phyloP scores from a whole-genome alignment of 164 flowering plant genomes.

The Nymphaea thermarum region DNA sequence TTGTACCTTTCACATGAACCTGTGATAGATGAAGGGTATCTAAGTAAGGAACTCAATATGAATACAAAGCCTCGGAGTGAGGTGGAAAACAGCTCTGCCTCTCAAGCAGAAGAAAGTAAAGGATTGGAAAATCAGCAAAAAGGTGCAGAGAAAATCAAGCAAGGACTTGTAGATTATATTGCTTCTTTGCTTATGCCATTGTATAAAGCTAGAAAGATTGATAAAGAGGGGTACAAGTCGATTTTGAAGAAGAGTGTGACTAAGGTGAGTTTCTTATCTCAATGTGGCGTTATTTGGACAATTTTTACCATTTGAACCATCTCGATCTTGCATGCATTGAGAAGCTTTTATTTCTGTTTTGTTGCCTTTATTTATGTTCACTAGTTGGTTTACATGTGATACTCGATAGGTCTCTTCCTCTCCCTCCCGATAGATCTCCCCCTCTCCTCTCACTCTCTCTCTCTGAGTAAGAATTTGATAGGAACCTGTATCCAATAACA shows the following conservation, averaged over 20 bases:
- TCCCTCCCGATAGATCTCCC: too few species aligned
- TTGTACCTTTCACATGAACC: conserved; percentile 28
- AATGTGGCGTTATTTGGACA: not conserved
- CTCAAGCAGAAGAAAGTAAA: conserved; percentile 53
- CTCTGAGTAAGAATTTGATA: too few species aligned
- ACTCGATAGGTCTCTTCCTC: too few species aligned
- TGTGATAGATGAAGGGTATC: conserved; percentile 73
- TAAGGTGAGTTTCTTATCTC: conserved; percentile 33
- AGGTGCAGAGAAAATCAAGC: conserved; percentile 72
- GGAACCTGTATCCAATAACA: too few species aligned
- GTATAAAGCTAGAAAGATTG: conserved; percentile 83
- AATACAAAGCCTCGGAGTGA: conserved; percentile 26
- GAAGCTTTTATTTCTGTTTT: too few species aligned
- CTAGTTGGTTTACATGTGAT: too few species aligned
- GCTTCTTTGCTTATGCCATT: conserved; percentile 94
- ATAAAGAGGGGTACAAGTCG: conserved; percentile 85
- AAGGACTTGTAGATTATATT: conserved; percentile 83
- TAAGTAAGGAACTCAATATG: conserved; percentile 32
- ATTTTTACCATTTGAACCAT: not conserved
- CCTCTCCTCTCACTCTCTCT: too few species aligned
- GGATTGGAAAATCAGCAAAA: conserved; percentile 26
- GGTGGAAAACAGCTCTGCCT: conserved; percentile 59
- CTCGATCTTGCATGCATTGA: not conserved
- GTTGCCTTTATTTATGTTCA: too few species aligned
- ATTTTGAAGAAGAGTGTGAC: conserved; percentile 95